Evolutionary conservation across 805 yeast species (phyloP), one percentile per base, ranked within the genome.

Genomic region (Spathaspora gorwiae): DNA sequence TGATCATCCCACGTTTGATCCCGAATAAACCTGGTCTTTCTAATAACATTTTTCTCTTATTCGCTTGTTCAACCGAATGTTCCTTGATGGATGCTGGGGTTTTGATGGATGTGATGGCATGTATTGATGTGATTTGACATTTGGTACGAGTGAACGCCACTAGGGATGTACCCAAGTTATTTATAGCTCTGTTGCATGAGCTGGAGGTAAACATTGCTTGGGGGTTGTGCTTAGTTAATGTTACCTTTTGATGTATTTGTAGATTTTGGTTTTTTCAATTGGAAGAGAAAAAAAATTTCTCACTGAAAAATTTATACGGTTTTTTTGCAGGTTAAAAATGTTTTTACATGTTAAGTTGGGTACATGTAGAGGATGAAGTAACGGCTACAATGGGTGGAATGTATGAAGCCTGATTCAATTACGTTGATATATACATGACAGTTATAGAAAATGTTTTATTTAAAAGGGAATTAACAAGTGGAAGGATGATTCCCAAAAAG

Each of bases 1-100:
- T 81, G 42, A 90, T 81, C 97, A 92, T 92, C 13, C 97, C 98
- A 47, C 84, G 73, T 62, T 94, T 94, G 51, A 81, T 70, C 1
- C 95, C 95, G 27, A 92, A 67, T 15, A 88, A 70, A 10, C 99
- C 99, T 7, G 96, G 83, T 65, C 99, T 81, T 37, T 66, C 63
- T 27, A 89, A 81, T 32, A 92, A 72, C 62, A 82, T 76, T 61
- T 83, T 85, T 64, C 97, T 79, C 42, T 72, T 67, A 58, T 88
- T 83, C 31, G 87, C 83, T 40, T 77, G 75, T 51, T 78, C 87
- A 33, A 83, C 81, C 3, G 92, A 76, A 61, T 84, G 89, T 57
- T 79, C 76, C 37, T 82, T 73, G 12, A 73, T 65, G 13, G 84
- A 79, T 2, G 78, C 70, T 37, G 62, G 53, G 2, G 82, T 72